Percentiles rank a stretch among this genome's conserved stretches.
Conservation (phyloP, 2,329 filamentous ascomycete genomes). For the Talaromyces amestolkiae region DNA sequence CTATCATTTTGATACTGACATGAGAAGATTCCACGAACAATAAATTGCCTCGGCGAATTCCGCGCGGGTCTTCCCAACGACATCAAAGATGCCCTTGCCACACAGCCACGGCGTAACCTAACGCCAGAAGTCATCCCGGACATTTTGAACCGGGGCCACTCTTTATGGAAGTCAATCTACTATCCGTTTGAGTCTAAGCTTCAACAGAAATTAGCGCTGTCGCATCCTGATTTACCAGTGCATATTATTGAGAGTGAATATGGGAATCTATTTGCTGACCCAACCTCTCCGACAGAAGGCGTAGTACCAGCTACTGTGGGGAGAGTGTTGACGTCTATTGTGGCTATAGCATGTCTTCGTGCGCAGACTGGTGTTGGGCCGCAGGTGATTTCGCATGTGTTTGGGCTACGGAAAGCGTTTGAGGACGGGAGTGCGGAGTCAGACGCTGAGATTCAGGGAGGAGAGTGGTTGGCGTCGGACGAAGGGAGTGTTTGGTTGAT, state of each 20-base stretch:
- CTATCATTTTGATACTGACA: background rate
- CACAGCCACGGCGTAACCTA: conserved; percentile 30
- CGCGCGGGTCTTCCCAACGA: conserved; percentile 58
- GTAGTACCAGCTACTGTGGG: conserved; percentile 54
- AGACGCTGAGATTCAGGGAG: conserved; percentile 43
- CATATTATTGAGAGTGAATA: conserved; percentile 76
- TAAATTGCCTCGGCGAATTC: conserved; percentile 77
- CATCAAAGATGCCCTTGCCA: conserved; percentile 21
- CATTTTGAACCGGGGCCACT: conserved; percentile 59
- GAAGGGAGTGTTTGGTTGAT: conserved; percentile 65
- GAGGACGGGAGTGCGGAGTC: conserved; percentile 62
- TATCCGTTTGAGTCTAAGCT: conserved; percentile 71
- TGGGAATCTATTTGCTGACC: conserved; percentile 69
- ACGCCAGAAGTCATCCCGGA: conserved; percentile 54
- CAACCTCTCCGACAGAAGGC: conserved; percentile 46
- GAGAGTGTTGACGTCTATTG: conserved; percentile 67
- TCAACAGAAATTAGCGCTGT: conserved; percentile 65
- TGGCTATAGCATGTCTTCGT: conserved; percentile 71
- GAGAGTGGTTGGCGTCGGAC: conserved; percentile 38
- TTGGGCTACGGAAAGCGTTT: conserved; percentile 73
- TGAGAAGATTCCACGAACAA: conserved; percentile 67
- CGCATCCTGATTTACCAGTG: conserved; percentile 78
- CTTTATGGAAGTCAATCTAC: conserved; percentile 75
- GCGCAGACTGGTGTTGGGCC: conserved; percentile 79
- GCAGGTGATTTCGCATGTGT: conserved; percentile 77